These are phyloP conservation scores for Dictyostelium intermedium DNA, from an alignment of 78 protist species.

Conservation along the genomic window DNA sequence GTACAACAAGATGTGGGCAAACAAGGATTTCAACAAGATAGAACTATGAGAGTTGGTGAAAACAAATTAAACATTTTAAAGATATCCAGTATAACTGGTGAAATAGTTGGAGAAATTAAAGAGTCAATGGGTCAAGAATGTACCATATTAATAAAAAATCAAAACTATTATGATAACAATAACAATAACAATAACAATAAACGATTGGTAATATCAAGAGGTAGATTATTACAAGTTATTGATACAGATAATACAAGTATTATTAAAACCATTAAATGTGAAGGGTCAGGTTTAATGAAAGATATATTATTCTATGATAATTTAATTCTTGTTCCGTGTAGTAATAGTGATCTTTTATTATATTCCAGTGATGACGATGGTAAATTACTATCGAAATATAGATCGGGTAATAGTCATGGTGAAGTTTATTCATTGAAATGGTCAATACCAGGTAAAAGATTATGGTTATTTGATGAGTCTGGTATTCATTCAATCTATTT, in stretches of 20 bases:
- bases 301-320: conserved; percentile 28
- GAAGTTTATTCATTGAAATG: conserved; percentile 58
- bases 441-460: conserved; percentile 24
- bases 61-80: background rate
- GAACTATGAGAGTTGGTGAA: conserved; percentile 38
- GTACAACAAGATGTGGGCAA: conserved; percentile 64
- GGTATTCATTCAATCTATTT: conserved; percentile 52
- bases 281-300: conserved; percentile 51
- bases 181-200: background rate
- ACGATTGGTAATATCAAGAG: conserved; percentile 3
- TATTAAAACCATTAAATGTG: background rate
- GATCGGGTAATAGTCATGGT: conserved; percentile 22
- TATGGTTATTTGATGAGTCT: conserved; percentile 75
- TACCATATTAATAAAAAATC: background rate
- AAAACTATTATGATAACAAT: background rate
- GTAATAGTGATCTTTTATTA: conserved; percentile 8
- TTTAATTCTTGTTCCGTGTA: conserved; percentile 16
- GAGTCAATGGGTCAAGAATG: conserved; percentile 21
- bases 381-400: background rate
- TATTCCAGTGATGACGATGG: background rate
- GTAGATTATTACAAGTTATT: conserved; percentile 22
- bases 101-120: background rate
- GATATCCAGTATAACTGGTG: background rate
- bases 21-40: conserved; percentile 26
- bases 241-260: background rate